Evolutionary conservation across 805 yeast species (phyloP).

Genomic region (Jamesozyma piceae): DNA sequence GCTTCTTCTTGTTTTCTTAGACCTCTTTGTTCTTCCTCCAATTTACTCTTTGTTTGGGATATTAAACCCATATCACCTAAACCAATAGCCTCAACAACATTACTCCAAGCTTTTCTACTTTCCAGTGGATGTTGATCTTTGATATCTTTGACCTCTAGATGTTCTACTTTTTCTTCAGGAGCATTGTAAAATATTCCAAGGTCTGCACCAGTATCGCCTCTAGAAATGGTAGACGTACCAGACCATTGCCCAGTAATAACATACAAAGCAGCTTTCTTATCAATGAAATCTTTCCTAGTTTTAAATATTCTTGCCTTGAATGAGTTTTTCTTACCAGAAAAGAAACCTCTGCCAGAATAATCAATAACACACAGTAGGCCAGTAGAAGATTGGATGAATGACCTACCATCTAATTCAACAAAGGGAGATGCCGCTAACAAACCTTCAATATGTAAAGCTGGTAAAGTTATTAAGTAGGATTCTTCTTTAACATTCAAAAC

Average conservation of each 20-base stretch:
- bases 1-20: slow-evolving; percentile 64
- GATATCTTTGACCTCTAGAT: slow-evolving; percentile 64
- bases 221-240: slow-evolving; percentile 53
- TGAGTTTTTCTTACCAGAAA: slow-evolving; percentile 87
- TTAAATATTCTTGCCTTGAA: slow-evolving; percentile 76
- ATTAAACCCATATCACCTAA: slow-evolving; percentile 68
- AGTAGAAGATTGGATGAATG: slow-evolving; percentile 72
- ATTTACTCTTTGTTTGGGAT: slow-evolving; percentile 59
- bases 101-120: slow-evolving; percentile 79
- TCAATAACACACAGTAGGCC: slow-evolving; percentile 71
- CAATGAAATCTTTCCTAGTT: slow-evolving; percentile 40
- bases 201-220: slow-evolving; percentile 37
- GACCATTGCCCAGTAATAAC: slow-evolving; percentile 93
- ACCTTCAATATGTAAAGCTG: slow-evolving; percentile 93
- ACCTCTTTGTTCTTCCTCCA: slow-evolving; percentile 82
- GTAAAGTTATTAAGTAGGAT: slow-evolving; percentile 72
- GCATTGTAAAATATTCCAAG: slow-evolving; percentile 56
- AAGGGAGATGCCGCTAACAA: slow-evolving; percentile 83
- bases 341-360: slow-evolving; percentile 88
- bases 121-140: slow-evolving; percentile 75
- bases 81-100: slow-evolving; percentile 81
- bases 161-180: slow-evolving; percentile 39
- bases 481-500: slow-evolving; percentile 58
- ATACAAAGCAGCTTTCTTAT: slow-evolving; percentile 55
- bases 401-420: slow-evolving; percentile 84